These are phyloP conservation scores for Penicillium nucicola DNA, from an alignment of 495 filamentous ascomycete genomes.

Conservation along the genomic window DNA sequence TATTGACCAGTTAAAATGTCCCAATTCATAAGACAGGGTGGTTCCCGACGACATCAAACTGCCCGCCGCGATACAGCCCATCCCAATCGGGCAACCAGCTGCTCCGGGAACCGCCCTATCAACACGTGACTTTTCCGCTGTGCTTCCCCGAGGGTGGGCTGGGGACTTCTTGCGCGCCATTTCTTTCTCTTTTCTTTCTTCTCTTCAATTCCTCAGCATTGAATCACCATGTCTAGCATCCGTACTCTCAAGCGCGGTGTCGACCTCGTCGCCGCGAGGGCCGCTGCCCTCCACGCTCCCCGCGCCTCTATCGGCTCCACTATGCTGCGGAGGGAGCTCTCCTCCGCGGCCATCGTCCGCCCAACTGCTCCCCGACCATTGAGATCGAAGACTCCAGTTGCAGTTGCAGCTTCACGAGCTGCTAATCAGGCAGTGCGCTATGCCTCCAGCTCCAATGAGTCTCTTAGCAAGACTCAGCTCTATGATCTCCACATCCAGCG, in stretches of 20 bases:
- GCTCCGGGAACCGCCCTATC: conserved; percentile 30
- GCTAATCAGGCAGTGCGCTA: conserved; percentile 38
- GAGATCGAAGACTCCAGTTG: conserved; percentile 12
- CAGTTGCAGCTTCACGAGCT: conserved; percentile 14
- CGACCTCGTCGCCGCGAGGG: conserved; percentile 32
- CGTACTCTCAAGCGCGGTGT: conserved; percentile 31
- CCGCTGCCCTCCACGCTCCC: conserved; percentile 22
- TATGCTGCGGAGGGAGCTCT: conserved; percentile 33
- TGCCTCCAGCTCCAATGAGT: conserved; percentile 59
- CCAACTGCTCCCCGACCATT: conserved; percentile 17
- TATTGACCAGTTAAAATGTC: too few species aligned
- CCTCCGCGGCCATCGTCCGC: conserved; percentile 29
- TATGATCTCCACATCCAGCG: conserved; percentile 76
- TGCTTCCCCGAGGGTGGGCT: conserved; percentile 28
- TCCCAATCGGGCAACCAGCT: conserved; percentile 17
- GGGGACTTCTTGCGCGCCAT: conserved; percentile 9
- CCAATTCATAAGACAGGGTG: too few species aligned
- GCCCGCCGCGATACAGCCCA: too few species aligned
- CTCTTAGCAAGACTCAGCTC: conserved; percentile 66
- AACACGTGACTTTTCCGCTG: conserved; percentile 42
- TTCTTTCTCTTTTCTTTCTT: conserved; percentile 13
- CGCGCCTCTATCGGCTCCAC: conserved; percentile 39
- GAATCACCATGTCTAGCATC: conserved; percentile 32
- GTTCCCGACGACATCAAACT: background rate
- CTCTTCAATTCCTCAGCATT: conserved; percentile 19